Conservation (phyloP, 2,329 filamentous ascomycete species). For the Rutstroemia sp. region DNA sequence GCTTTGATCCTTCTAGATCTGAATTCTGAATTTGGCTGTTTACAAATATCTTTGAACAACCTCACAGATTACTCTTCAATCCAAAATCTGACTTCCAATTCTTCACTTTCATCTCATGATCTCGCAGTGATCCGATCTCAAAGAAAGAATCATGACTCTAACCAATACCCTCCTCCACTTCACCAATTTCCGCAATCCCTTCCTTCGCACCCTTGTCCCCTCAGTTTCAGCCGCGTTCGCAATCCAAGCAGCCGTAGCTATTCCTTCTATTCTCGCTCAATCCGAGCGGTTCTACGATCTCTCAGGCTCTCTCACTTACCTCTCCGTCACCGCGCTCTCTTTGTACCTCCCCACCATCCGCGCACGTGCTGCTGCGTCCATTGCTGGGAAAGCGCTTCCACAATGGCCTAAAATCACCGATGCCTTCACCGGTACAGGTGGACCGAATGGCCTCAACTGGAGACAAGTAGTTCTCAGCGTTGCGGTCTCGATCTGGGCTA, state of each 20-base stretch:
- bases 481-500: slow-evolving; percentile 54
- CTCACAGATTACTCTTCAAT: neutral
- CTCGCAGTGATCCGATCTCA: neutral
- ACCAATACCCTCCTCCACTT: slow-evolving; percentile 46
- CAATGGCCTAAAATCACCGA: slow-evolving; percentile 40
- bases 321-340: slow-evolving; percentile 5
- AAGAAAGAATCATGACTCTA: slow-evolving; percentile 21
- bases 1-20: neutral
- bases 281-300: slow-evolving; percentile 63
- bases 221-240: slow-evolving; percentile 54
- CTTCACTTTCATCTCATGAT: neutral
- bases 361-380: slow-evolving; percentile 40
- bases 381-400: slow-evolving; percentile 34
- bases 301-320: slow-evolving; percentile 58
- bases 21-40: no score
- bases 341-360: slow-evolving; percentile 53
- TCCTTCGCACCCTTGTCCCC: slow-evolving; percentile 56
- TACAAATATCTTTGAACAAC: no score
- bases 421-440: slow-evolving; percentile 36
- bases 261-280: slow-evolving; percentile 52
- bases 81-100: neutral
- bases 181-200: slow-evolving; percentile 54
- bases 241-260: slow-evolving; percentile 53
- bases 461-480: slow-evolving; percentile 47
- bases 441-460: slow-evolving; percentile 48